These are phyloP conservation scores for Halophytophthora polymorphica DNA, from an alignment of 352 stramenopile species.

Conservation along the genomic window DNA sequence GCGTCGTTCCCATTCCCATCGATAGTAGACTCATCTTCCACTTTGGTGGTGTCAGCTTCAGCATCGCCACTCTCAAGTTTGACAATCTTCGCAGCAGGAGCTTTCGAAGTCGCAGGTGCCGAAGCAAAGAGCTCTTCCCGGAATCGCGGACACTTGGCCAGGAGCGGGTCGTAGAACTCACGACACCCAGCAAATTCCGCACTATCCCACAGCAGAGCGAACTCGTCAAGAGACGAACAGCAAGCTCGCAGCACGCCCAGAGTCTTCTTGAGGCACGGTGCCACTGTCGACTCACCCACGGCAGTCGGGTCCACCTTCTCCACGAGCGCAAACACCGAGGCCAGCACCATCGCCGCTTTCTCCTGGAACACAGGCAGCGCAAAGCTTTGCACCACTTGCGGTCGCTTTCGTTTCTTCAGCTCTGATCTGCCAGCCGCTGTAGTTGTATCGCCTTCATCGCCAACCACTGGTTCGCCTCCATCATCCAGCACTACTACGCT, in stretches of 20 bases:
- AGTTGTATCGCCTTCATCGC: constrained; percentile 16
- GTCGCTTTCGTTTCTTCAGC: constrained; percentile 27
- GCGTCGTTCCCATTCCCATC: no score
- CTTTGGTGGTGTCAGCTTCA: background rate
- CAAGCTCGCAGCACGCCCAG: constrained; percentile 38
- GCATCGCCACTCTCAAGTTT: background rate
- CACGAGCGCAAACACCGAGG: constrained; percentile 35
- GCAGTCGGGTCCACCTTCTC: constrained; percentile 35
- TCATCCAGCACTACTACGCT: constrained; percentile 36
- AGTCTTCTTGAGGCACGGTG: constrained; percentile 44
- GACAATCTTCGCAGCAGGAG: background rate
- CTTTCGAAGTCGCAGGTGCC: constrained; percentile 4
- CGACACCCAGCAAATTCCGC: constrained; percentile 50
- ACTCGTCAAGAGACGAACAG: constrained; percentile 54
- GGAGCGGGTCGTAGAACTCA: constrained; percentile 55
- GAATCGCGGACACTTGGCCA: constrained; percentile 36
- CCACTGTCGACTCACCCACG: constrained; percentile 23
- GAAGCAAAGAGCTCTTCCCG: constrained; percentile 29
- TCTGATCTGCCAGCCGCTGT: constrained; percentile 8
- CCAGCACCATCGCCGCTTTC: constrained; percentile 57
- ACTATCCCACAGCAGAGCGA: constrained; percentile 63
- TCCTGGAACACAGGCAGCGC: constrained; percentile 58
- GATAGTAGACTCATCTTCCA: background rate
- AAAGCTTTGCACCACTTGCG: constrained; percentile 42
- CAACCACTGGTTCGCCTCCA: constrained; percentile 18